Conservation (phyloP, 1,284 basidiomycete genomes). For the Cutaneotrichosporon curvatum region DNA sequence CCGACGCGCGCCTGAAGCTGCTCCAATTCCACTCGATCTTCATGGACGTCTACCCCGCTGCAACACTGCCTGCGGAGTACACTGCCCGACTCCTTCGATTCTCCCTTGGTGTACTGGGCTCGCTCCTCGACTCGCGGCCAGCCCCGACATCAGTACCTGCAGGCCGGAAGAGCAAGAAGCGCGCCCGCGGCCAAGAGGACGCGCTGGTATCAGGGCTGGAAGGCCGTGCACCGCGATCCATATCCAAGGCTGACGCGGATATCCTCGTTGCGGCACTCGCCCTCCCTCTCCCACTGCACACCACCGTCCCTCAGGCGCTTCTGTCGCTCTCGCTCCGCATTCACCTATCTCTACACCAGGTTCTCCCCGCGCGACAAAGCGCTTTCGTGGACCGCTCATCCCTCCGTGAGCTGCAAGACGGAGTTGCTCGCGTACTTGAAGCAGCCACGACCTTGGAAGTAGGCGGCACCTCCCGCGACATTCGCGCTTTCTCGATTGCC, state of each 20-base stretch:
- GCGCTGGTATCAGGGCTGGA: conserved; percentile 58
- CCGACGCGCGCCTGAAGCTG: conserved; percentile 29
- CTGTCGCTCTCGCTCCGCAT: conserved; percentile 48
- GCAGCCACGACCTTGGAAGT: conserved; percentile 8
- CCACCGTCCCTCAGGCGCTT: conserved; percentile 66
- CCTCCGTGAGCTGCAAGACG: background rate
- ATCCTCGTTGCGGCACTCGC: conserved; percentile 57
- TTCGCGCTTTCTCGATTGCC: conserved; percentile 10
- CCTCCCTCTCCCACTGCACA: conserved; percentile 43
- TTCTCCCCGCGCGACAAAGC: conserved; percentile 16
- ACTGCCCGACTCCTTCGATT: conserved; percentile 34
- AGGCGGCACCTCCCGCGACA: conserved; percentile 13
- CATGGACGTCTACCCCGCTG: conserved; percentile 27
- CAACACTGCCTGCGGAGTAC: conserved; percentile 31
- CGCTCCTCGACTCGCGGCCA: conserved; percentile 22
- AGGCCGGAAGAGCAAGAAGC: conserved; percentile 60
- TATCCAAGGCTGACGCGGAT: conserved; percentile 52
- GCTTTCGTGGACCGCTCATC: conserved; percentile 1
- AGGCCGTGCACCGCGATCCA: conserved; percentile 51
- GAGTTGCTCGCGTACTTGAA: conserved; percentile 11
- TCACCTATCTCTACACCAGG: conserved; percentile 45
- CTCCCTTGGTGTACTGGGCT: conserved; percentile 26
- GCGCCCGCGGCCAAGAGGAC: conserved; percentile 66
- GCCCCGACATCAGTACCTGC: background rate
- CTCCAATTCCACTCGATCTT: conserved; percentile 35